These are phyloP conservation scores for Cucurbita argyrosperma DNA, from an alignment of 306 rosid species.

Conservation along the genomic window DNA sequence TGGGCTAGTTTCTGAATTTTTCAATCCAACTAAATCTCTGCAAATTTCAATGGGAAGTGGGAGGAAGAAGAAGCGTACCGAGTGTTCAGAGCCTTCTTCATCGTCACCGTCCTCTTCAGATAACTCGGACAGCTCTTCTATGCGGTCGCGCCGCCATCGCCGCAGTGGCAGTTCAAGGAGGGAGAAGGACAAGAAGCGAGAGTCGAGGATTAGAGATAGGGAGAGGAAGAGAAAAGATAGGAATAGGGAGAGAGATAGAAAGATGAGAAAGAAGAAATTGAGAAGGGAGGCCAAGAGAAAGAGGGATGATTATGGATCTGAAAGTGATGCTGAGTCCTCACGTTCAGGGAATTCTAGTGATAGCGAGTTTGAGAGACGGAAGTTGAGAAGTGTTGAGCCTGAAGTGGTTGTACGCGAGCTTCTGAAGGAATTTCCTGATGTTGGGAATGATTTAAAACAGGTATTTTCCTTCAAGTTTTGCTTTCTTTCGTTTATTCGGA, in stretches of 20 bases:
- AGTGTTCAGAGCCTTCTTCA: slow-evolving; percentile 24
- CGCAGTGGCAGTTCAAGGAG: slow-evolving; percentile 36
- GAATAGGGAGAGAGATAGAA: slow-evolving; percentile 27
- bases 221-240: slow-evolving; percentile 27
- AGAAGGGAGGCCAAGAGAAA: slow-evolving; percentile 18
- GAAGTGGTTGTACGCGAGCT: slow-evolving; percentile 26
- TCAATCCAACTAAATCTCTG: not conserved
- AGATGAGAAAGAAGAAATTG: slow-evolving; percentile 24
- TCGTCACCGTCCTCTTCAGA: slow-evolving; percentile 29
- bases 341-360: slow-evolving; percentile 16
- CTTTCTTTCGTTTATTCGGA: not conserved
- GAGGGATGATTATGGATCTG: slow-evolving; percentile 19
- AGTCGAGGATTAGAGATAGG: slow-evolving; percentile 27
- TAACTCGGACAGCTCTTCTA: slow-evolving; percentile 38
- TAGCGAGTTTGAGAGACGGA: slow-evolving; percentile 17
- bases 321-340: slow-evolving; percentile 7
- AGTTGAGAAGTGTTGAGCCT: slow-evolving; percentile 29
- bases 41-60: slow-evolving; percentile 28
- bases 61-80: slow-evolving; percentile 27
- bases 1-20: not conserved
- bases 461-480: slow-evolving; percentile 10
- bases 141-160: slow-evolving; percentile 26
- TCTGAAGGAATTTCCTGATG: slow-evolving; percentile 55
- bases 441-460: slow-evolving; percentile 60
- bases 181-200: slow-evolving; percentile 32